Percentiles rank a stretch among this genome's conserved stretches.
These are phyloP conservation scores for Neoboletus subvelutipes DNA, from an alignment of 768 basidiomycete species.

Conservation along the genomic window DNA sequence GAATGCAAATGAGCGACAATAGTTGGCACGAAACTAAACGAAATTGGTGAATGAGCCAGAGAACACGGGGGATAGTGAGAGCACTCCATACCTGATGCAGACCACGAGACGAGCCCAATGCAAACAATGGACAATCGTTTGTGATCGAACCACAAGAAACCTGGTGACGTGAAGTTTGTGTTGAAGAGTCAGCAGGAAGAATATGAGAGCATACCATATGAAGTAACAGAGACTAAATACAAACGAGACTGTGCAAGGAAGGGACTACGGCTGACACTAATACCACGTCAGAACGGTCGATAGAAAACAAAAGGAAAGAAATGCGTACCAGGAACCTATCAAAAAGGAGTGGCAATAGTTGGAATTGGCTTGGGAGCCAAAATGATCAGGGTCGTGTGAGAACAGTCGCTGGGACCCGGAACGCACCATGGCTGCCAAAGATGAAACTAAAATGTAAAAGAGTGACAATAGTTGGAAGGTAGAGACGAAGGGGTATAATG, in stretches of 20 bases:
- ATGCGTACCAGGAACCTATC: neutral
- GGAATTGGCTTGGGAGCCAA: neutral
- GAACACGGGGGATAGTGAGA: neutral
- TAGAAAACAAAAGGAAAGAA: neutral
- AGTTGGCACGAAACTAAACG: neutral
- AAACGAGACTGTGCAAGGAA: neutral
- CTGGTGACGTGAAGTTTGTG: neutral
- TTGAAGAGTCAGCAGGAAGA: neutral
- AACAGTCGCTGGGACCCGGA: neutral
- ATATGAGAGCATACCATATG: neutral
- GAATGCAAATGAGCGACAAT: neutral
- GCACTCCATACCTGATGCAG: slow-evolving; percentile 2
- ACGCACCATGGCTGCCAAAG: neutral
- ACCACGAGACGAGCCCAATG: neutral
- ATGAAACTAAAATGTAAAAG: neutral
- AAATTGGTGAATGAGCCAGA: neutral
- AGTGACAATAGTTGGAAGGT: neutral
- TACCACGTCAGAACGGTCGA: neutral
- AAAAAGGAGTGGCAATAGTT: slow-evolving; percentile 20
- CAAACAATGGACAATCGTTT: neutral
- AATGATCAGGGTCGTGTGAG: neutral
- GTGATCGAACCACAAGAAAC: slow-evolving; percentile 2
- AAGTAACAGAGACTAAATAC: neutral
- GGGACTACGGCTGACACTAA: neutral
- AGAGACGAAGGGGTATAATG: neutral